Evolutionary conservation across 169 alveolate genomes (phyloP).

Genomic region (Plasmodium ovale): DNA sequence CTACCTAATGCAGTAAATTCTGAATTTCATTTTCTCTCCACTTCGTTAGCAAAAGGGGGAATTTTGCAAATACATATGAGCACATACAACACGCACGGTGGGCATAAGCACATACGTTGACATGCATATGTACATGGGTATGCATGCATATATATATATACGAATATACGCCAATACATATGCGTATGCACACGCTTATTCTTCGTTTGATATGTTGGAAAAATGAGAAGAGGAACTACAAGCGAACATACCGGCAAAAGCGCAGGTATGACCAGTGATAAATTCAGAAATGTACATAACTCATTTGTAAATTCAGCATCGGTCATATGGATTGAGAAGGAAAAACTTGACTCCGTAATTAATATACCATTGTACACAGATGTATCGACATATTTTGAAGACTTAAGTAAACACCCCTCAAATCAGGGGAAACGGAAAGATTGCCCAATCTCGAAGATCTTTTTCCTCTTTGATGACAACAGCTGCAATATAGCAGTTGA

Average conservation of each 20-base stretch:
- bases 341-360: constrained; percentile 54
- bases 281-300: background rate
- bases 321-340: constrained; percentile 67
- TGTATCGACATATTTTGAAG: constrained; percentile 34
- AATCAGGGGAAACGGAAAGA: constrained; percentile 22
- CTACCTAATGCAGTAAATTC: background rate
- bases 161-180: no score
- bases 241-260: background rate
- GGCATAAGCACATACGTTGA: no score
- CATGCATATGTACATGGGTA: no score
- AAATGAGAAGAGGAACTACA: constrained; percentile 13
- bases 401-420: constrained; percentile 28
- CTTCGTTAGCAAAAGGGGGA: background rate
- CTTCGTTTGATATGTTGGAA: background rate
- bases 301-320: constrained; percentile 35
- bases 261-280: background rate
- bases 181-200: background rate
- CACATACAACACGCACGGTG: no score
- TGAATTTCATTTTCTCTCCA: background rate
- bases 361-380: constrained; percentile 50
- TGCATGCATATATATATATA: no score
- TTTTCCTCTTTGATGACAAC: constrained; percentile 60
- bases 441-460: constrained; percentile 16
- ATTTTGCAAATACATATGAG: background rate
- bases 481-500: constrained; percentile 69